Percentiles rank a stretch among this genome's conserved stretches.
Conservation (phyloP, 2,329 filamentous ascomycete species). For the Clonostachys byssicola region DNA sequence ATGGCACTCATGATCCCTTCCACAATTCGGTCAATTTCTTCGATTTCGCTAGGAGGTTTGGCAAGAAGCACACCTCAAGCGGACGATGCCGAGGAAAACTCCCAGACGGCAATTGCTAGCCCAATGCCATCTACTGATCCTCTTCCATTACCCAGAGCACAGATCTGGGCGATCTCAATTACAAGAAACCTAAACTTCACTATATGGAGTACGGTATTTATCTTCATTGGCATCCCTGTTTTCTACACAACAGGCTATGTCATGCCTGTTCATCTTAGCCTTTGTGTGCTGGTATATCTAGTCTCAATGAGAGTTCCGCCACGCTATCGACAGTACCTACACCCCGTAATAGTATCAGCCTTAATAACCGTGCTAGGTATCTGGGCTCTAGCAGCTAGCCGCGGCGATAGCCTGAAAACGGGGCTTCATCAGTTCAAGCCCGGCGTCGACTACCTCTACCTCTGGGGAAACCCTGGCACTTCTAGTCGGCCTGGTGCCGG, state of each 20-base stretch:
- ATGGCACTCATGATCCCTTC: too few relatives aligned
- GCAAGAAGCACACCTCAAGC: too few relatives aligned
- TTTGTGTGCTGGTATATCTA: slow-evolving; percentile 50
- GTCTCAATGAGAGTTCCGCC: slow-evolving; percentile 40
- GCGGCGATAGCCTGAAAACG: slow-evolving; percentile 29
- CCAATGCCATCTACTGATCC: slow-evolving; percentile 10
- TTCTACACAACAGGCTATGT: slow-evolving; percentile 50
- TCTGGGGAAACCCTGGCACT: neutral
- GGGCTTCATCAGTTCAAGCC: slow-evolving; percentile 45
- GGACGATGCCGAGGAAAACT: too few relatives aligned
- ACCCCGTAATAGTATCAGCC: slow-evolving; percentile 54
- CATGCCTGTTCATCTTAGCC: slow-evolving; percentile 38
- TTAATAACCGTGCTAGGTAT: slow-evolving; percentile 45
- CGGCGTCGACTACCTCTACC: slow-evolving; percentile 37
- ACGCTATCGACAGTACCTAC: slow-evolving; percentile 45
- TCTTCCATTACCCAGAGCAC: slow-evolving; percentile 36
- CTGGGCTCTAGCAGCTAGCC: slow-evolving; percentile 45
- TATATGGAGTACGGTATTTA: slow-evolving; percentile 37
- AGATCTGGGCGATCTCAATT: slow-evolving; percentile 43
- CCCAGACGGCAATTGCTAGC: too few relatives aligned
- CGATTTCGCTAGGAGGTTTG: too few relatives aligned
- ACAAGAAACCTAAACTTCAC: slow-evolving; percentile 38
- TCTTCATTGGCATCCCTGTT: slow-evolving; percentile 47
- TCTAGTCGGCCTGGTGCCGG: slow-evolving; percentile 42
- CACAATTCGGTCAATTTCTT: too few relatives aligned